These are phyloP conservation scores for Globisporangium paroecandrum DNA, from an alignment of 352 stramenopile genomes.

Conservation along the genomic window DNA sequence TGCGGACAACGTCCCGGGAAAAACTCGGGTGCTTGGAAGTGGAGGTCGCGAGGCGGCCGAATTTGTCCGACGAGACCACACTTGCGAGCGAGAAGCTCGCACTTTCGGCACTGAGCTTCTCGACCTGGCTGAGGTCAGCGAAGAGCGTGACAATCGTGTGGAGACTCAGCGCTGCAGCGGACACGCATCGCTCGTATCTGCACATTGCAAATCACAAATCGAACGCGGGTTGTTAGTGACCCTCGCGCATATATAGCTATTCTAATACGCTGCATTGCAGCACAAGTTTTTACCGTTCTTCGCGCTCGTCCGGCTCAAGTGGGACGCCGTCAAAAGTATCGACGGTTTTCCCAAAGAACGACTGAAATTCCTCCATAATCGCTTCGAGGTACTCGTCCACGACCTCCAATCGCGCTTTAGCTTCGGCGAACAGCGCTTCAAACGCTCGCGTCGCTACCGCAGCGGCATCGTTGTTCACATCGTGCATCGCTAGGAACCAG, in stretches of 20 bases:
- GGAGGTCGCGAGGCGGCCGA: slow-evolving; percentile 45
- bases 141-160: slow-evolving; percentile 56
- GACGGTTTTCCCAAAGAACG: slow-evolving; percentile 56
- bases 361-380: slow-evolving; percentile 62
- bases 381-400: slow-evolving; percentile 36
- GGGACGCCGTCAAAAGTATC: slow-evolving; percentile 63
- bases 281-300: slow-evolving; percentile 48
- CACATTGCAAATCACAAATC: not conserved
- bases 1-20: slow-evolving; percentile 60
- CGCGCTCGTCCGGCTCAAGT: slow-evolving; percentile 57
- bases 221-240: not conserved
- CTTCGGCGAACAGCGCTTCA: slow-evolving; percentile 44
- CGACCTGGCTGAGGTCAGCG: slow-evolving; percentile 29
- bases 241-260: not conserved
- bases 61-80: slow-evolving; percentile 60
- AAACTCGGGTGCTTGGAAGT: slow-evolving; percentile 80
- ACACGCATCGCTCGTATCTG: slow-evolving; percentile 58
- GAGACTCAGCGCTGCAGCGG: slow-evolving; percentile 55
- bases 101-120: slow-evolving; percentile 38
- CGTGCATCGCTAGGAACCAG: slow-evolving; percentile 82
- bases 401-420: slow-evolving; percentile 26
- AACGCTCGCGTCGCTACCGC: slow-evolving; percentile 47
- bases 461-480: slow-evolving; percentile 58
- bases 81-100: slow-evolving; percentile 36
- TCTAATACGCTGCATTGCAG: not conserved